A percentile compares a stretch with the other conserved stretches of the same genome.
phyloP scores from a whole-genome alignment of 2,329 filamentous ascomycete genomes.

The Epichloe sibirici region DNA sequence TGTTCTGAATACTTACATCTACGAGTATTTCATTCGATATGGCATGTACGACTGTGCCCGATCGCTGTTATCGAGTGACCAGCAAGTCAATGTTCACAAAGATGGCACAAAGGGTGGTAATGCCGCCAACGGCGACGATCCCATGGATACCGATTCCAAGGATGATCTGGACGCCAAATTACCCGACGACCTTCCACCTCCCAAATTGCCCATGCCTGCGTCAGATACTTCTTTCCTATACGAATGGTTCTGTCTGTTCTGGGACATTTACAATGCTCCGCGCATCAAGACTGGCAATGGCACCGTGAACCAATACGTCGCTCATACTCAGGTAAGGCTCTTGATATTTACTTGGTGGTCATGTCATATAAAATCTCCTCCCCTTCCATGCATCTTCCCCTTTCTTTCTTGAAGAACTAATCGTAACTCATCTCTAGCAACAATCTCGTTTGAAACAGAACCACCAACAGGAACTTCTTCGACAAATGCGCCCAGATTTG shows the following conservation, averaged over 20 bases:
- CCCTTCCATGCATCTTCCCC: neutral
- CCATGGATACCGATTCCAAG: constrained; percentile 75
- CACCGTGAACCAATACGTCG: constrained; percentile 62
- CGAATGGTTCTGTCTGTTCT: constrained; percentile 96
- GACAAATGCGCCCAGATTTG: constrained; percentile 54
- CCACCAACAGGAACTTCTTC: constrained; percentile 65
- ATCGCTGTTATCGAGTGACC: constrained; percentile 53
- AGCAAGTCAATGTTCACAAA: constrained; percentile 54
- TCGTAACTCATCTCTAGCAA: constrained; percentile 29
- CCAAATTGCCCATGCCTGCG: constrained; percentile 52
- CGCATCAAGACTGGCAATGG: constrained; percentile 53
- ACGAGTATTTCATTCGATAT: constrained; percentile 82
- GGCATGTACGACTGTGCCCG: constrained; percentile 76
- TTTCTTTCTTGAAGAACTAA: constrained; percentile 1
- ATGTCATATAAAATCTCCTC: neutral
- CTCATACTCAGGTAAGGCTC: constrained; percentile 62
- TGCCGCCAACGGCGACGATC: constrained; percentile 57
- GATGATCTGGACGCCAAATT: constrained; percentile 63
- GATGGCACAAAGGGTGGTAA: constrained; percentile 62
- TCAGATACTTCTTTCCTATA: constrained; percentile 76
- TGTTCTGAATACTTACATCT: constrained; percentile 75
- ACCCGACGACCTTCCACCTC: constrained; percentile 67
- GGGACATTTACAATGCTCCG: constrained; percentile 85
- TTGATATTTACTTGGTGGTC: neutral
- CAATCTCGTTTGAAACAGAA: constrained; percentile 63